Evolutionary conservation across 345 rosid species (phyloP).

Genomic region (Boechera divaricarpa): DNA sequence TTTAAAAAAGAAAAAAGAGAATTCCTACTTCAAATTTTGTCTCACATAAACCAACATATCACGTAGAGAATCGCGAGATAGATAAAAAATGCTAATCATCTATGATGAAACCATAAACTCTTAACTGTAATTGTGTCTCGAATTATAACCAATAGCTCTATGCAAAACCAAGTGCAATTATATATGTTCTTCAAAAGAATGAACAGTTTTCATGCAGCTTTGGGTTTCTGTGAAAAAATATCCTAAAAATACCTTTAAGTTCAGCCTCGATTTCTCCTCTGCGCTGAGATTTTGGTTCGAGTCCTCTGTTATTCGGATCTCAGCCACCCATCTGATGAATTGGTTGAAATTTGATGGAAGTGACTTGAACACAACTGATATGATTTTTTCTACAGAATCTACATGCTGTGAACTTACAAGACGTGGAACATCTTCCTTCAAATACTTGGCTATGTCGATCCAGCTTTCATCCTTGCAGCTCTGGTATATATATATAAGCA

Average conservation of each 20-base stretch:
- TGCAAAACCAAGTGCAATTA: no score
- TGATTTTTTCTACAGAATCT: conserved; percentile 55
- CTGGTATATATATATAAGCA: conserved; percentile 45
- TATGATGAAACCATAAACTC: background rate
- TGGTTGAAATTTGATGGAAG: conserved; percentile 71
- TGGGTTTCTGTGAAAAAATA: background rate
- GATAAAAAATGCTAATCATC: background rate
- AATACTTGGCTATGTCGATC: conserved; percentile 68
- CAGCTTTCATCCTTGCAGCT: conserved; percentile 87
- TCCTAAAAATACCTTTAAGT: conserved; percentile 62
- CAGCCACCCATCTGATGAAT: conserved; percentile 91
- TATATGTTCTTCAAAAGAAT: no score
- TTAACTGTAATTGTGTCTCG: background rate
- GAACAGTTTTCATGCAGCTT: conserved; percentile 13
- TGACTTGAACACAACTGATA: conserved; percentile 62
- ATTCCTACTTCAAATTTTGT: background rate
- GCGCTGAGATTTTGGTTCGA: conserved; percentile 58
- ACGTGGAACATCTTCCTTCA: conserved; percentile 80
- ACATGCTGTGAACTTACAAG: conserved; percentile 67
- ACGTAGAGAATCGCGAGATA: background rate
- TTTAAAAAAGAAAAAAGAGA: no score
- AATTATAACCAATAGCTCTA: no score
- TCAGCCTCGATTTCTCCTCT: conserved; percentile 79
- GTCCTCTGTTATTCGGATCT: conserved; percentile 71
- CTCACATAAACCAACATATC: background rate